Conservation (phyloP, 179 eudicot species). For the Spinacia oleracea region DNA sequence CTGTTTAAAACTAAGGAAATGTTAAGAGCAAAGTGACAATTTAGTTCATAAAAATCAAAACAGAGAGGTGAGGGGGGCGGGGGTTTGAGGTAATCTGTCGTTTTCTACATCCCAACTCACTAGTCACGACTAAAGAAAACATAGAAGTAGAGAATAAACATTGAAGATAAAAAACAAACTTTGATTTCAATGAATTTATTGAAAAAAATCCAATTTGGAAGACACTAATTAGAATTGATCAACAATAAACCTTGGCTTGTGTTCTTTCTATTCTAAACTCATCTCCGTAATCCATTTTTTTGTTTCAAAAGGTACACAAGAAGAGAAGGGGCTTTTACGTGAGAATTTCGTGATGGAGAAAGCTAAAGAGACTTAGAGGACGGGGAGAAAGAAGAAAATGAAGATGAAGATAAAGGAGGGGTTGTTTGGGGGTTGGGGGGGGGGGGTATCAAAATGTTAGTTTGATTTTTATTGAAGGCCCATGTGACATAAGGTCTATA, state of each 20-base stretch:
- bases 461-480: neutral
- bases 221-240: neutral
- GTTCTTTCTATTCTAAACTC: neutral
- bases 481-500: neutral
- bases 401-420: slow-evolving; percentile 4
- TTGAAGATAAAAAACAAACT: neutral
- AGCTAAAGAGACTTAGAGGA: slow-evolving; percentile 17
- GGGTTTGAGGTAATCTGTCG: neutral
- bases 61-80: neutral
- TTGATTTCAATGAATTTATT: neutral
- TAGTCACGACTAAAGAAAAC: neutral
- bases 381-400: slow-evolving; percentile 5
- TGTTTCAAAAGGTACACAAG: slow-evolving; percentile 15
- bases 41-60: neutral
- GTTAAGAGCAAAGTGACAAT: neutral
- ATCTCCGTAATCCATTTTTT: neutral
- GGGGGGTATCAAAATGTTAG: neutral
- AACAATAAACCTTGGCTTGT: neutral
- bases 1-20: neutral
- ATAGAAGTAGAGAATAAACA: neutral
- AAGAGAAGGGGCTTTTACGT: slow-evolving; percentile 12
- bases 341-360: slow-evolving; percentile 6
- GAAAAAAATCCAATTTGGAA: neutral
- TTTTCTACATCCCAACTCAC: neutral
- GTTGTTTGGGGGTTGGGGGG: neutral